Evolutionary conservation across 257 asterid species (phyloP).

Genomic region (Jaltomata sinuosa): DNA sequence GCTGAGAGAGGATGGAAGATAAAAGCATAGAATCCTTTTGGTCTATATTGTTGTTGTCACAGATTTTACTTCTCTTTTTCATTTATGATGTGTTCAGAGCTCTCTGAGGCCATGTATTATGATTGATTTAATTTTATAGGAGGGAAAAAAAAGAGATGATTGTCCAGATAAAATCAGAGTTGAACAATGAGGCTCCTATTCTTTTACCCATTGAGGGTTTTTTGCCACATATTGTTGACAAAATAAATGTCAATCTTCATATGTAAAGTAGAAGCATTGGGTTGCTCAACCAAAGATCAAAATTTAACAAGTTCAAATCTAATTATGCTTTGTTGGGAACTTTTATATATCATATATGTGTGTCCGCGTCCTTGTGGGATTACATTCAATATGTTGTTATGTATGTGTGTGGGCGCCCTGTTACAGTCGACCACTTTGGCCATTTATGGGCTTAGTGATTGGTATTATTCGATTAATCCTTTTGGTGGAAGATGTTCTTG

Average conservation of each 20-base stretch:
- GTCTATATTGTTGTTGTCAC: neutral
- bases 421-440: no score
- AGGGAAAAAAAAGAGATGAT: neutral
- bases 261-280: neutral
- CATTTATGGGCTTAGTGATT: no score
- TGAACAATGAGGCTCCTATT: constrained; percentile 15
- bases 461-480: no score
- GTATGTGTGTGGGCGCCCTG: no score
- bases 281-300: neutral
- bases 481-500: no score
- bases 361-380: no score
- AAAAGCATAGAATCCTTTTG: neutral
- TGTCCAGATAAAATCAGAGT: neutral
- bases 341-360: neutral
- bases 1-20: constrained; percentile 88
- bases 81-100: neutral
- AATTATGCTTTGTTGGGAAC: neutral
- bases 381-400: no score
- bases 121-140: neutral
- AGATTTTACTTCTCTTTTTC: neutral
- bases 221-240: constrained; percentile 22
- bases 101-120: neutral
- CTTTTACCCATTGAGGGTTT: constrained; percentile 20
- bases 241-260: constrained; percentile 15
- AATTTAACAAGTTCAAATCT: neutral